phyloP scores from a whole-genome alignment of 192 early-diverging fungal genomes.

The Chytriomyces sp. region DNA sequence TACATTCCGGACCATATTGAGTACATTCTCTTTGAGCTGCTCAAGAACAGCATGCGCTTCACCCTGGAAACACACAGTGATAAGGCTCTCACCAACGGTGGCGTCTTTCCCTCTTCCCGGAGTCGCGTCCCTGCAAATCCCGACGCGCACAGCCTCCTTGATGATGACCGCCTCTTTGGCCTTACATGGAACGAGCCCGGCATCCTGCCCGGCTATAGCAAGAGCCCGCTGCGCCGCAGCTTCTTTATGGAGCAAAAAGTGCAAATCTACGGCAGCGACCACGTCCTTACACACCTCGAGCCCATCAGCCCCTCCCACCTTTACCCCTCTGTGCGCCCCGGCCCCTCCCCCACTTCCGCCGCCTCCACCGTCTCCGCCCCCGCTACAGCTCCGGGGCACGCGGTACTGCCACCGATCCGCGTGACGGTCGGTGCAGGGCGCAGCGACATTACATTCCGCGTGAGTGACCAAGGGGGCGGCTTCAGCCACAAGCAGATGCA shows the following conservation, averaged over 20 bases:
- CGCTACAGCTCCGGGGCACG: conserved; percentile 1
- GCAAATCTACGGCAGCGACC: conserved; percentile 21
- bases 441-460: conserved; percentile 80
- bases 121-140: not conserved
- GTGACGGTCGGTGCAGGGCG: conserved; percentile 81
- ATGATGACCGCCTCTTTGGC: conserved; percentile 26
- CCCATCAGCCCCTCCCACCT: conserved; percentile 22
- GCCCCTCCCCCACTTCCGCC: not conserved
- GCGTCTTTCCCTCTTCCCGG: conserved; percentile 6
- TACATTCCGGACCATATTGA: conserved; percentile 96
- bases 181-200: conserved; percentile 29
- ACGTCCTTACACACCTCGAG: conserved; percentile 11
- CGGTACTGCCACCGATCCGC: conserved; percentile 72
- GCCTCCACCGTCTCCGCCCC: not conserved
- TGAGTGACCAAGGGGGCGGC: conserved; percentile 93
- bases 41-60: conserved; percentile 82
- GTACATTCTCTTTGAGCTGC: conserved; percentile 89
- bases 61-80: conserved; percentile 61
- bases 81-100: not conserved
- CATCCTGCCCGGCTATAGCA: conserved; percentile 21
- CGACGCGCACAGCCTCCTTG: conserved; percentile 12
- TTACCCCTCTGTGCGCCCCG: not conserved
- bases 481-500: conserved; percentile 65
- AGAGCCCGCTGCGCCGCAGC: not conserved
- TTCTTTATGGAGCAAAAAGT: conserved; percentile 14